Evolutionary conservation across 345 rosid genomes (phyloP), one percentile per base, ranked within the genome.

Genomic region (Eucalyptus sideroxylon): DNA sequence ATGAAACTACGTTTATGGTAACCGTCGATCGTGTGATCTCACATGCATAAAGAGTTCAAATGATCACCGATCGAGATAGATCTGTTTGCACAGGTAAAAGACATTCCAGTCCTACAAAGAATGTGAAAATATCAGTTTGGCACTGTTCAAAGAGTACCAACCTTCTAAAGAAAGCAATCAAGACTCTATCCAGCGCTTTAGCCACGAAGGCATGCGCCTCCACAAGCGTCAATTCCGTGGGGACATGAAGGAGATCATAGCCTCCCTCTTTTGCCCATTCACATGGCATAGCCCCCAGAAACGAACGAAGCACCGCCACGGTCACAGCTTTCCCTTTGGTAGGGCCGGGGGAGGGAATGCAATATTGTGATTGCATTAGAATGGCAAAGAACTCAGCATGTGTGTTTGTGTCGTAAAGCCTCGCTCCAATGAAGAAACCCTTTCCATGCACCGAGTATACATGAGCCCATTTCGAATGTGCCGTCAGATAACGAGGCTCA

Each of bases 341-440:
- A 49, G 45, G 50, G 44, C 24, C 31, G 14, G 6, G 81, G 21
- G 40, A 50, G 67, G 67, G 55, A 89, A 51, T 9, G 40, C 83
- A 11, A 15, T 14, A 40, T 62, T 50, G 83, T 50, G 77, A 67
- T 40, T n/a, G 88, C 56, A 67, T 87, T 83, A 67, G 19, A 86
- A 87, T 69, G 31, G 59, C 88, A 72, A 77, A 69, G 81, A 34
- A 37, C 47, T 40, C 83, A 4, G 6, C 92, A 89, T 89, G 92
- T 86, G 91, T 86, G 42, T 30, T n/a, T 15, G 86, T 90, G 89
- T 86, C 85, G 40, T 87, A 45, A 87, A 51, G 10, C 50, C 86
- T 44, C 34, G 1, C 60, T 42, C 31, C 60, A n/a, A 27, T 24
- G 16, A 49, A 65, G 37, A 11, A 45, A 6, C 85, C 88, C 7